Base-by-base conservation (phyloP, 2,329 filamentous ascomycete species). In the Bisporella sp. region DNA sequence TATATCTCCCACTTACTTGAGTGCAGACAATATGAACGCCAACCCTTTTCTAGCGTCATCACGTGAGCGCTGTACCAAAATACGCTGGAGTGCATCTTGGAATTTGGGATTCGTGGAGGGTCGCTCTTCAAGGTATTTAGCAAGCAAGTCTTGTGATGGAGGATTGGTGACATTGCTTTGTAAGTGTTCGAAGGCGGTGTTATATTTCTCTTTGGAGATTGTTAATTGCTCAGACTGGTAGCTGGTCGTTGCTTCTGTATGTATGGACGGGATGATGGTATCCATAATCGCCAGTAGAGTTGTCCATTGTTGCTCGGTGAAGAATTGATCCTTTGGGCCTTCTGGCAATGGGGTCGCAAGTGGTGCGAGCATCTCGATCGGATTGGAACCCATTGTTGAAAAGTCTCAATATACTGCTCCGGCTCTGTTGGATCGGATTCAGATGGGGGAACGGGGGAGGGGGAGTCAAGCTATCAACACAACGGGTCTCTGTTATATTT, bases 261-360 rank as follows among this genome's bases (percentile, higher is more conserved):
- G 72, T 54, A 87, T 72, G 21, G 81, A 75, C 2, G 84, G 82
- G 32, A 88, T 67, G 13, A 79, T 66, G n/a, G 75, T 77, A 56
- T 83, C 79, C 40, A 82, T 64, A 5, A 83, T 65, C 2, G 78
- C 70, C 56, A 75, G 70, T 41, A 82, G 60, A 2, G 75, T 73
- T 39, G 69, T 63, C 80, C 79, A 83, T 66, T 81, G 75, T 13
- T 67, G 63, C 45, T 71, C 66, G 40, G 64, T 69, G 59, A 77
- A 73, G 60, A 72, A 74, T 53, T 64, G 59, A 5, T 58, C 60
- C 0, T 55, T 7, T 21, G 64, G 62, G 5, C 57, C 50, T 37
- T 58, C 56, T 2, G 66, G 65, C 5, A 67, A 46, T 8, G 58
- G 51, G 39, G 49, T 49, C 37, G 57, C 37, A 5, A 58, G 40